phyloP scores from a whole-genome alignment of 768 basidiomycete species.

The Tylopilus felleus region DNA sequence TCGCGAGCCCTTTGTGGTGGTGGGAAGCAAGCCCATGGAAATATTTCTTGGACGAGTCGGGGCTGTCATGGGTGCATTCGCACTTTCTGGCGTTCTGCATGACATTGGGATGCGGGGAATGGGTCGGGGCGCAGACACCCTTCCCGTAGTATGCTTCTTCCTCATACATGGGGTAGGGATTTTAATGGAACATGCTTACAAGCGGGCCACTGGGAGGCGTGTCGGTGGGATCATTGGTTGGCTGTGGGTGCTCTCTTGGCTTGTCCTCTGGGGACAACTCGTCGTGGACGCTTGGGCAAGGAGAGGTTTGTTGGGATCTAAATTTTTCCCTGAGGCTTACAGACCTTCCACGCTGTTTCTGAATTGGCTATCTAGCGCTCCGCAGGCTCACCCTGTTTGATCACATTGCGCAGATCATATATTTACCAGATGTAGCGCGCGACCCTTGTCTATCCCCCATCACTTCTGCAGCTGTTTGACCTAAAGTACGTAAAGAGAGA shows the following conservation, averaged over 20 bases:
- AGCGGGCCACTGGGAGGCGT: constrained; percentile 38
- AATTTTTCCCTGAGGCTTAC: constrained; percentile 14
- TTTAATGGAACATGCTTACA: constrained; percentile 48
- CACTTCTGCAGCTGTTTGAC: no score
- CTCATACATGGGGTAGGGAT: constrained; percentile 53
- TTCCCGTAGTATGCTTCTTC: constrained; percentile 48
- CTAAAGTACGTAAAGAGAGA: no score
- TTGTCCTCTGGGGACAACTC: constrained; percentile 44
- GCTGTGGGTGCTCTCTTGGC: constrained; percentile 51
- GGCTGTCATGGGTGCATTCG: constrained; percentile 54
- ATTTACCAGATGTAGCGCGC: background rate
- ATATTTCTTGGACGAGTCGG: constrained; percentile 46
- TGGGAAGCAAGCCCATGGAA: constrained; percentile 46
- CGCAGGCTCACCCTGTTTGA: background rate
- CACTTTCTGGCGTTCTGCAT: constrained; percentile 59
- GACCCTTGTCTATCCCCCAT: no score
- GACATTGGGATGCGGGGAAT: constrained; percentile 56
- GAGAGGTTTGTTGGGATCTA: constrained; percentile 19
- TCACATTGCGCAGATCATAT: background rate
- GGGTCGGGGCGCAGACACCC: constrained; percentile 48
- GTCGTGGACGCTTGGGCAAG: constrained; percentile 43
- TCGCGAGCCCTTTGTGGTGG: constrained; percentile 49
- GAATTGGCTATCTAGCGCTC: constrained; percentile 4
- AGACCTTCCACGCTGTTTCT: constrained; percentile 17
- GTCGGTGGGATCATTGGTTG: constrained; percentile 48